These are phyloP conservation scores for Pharnaceum exiguum DNA, from an alignment of 148 eudicot genomes.

Conservation along the genomic window DNA sequence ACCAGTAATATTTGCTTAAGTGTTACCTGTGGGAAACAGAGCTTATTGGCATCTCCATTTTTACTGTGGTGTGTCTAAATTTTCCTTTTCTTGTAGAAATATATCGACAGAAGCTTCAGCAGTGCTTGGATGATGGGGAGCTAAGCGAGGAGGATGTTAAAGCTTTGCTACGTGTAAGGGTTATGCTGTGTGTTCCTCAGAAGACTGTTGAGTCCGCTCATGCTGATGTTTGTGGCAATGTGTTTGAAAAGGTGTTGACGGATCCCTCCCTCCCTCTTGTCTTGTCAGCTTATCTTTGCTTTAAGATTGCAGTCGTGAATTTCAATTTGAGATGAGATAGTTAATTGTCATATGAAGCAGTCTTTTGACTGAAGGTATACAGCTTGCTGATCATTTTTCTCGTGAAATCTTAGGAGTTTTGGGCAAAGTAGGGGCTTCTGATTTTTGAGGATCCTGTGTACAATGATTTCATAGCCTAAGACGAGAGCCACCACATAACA, in stretches of 20 bases:
- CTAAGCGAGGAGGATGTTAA: conserved; percentile 76
- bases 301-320: not conserved
- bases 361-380: too few relatives aligned
- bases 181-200: conserved; percentile 85
- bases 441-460: too few relatives aligned
- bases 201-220: conserved; percentile 82
- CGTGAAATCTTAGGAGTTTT: too few relatives aligned
- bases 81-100: conserved; percentile 45
- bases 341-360: too few relatives aligned
- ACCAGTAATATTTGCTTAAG: not conserved
- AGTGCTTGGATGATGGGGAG: conserved; percentile 71
- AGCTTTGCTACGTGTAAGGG: conserved; percentile 60
- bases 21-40: not conserved
- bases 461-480: too few relatives aligned
- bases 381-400: too few relatives aligned
- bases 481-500: too few relatives aligned
- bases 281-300: not conserved
- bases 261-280: not conserved
- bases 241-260: conserved; percentile 74
- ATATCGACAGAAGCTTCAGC: conserved; percentile 88
- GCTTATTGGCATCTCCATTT: too few relatives aligned
- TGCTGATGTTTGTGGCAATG: conserved; percentile 78
- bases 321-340: not conserved
- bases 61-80: not conserved
- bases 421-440: too few relatives aligned